Evolutionary conservation across 1,139 yeast genomes (phyloP).

Genomic region (Petasospora fabianii): DNA sequence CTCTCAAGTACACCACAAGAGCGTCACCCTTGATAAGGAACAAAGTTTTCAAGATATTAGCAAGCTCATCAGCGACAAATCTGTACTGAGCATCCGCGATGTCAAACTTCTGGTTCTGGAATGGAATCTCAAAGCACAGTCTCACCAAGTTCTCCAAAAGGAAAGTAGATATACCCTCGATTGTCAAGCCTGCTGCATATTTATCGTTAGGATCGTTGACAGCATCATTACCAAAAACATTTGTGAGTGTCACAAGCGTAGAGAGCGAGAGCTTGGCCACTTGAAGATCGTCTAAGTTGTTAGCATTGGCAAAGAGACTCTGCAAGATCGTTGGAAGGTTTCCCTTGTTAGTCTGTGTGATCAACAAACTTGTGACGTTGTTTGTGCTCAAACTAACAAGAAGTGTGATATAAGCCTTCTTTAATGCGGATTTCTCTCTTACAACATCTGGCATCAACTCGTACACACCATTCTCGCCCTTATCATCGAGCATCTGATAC

Average conservation of each 20-base stretch:
- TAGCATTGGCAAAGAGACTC: slow-evolving; percentile 63
- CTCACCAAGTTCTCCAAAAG: slow-evolving; percentile 67
- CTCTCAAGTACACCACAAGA: slow-evolving; percentile 48
- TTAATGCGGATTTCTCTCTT: slow-evolving; percentile 58
- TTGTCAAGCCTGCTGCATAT: slow-evolving; percentile 51
- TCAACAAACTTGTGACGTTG: slow-evolving; percentile 72
- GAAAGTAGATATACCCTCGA: slow-evolving; percentile 71
- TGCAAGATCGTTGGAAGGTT: slow-evolving; percentile 63
- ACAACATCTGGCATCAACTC: slow-evolving; percentile 43
- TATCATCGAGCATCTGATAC: slow-evolving; percentile 49
- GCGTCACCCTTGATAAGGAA: slow-evolving; percentile 36
- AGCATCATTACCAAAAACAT: slow-evolving; percentile 64
- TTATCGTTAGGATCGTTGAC: slow-evolving; percentile 51
- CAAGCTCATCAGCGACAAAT: slow-evolving; percentile 69
- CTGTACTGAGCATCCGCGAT: slow-evolving; percentile 77
- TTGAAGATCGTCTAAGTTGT: slow-evolving; percentile 46
- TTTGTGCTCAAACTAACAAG: slow-evolving; percentile 69
- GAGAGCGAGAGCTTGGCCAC: slow-evolving; percentile 68
- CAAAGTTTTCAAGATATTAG: slow-evolving; percentile 64
- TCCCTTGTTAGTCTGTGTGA: slow-evolving; percentile 61
- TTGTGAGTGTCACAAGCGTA: slow-evolving; percentile 64
- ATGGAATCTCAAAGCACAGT: slow-evolving; percentile 74
- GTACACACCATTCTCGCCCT: slow-evolving; percentile 37
- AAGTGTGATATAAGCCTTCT: slow-evolving; percentile 67
- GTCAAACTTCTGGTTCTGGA: slow-evolving; percentile 61